Evolutionary conservation across 1,284 basidiomycete genomes (phyloP).

Genomic region (Ceratobasidium sp.): DNA sequence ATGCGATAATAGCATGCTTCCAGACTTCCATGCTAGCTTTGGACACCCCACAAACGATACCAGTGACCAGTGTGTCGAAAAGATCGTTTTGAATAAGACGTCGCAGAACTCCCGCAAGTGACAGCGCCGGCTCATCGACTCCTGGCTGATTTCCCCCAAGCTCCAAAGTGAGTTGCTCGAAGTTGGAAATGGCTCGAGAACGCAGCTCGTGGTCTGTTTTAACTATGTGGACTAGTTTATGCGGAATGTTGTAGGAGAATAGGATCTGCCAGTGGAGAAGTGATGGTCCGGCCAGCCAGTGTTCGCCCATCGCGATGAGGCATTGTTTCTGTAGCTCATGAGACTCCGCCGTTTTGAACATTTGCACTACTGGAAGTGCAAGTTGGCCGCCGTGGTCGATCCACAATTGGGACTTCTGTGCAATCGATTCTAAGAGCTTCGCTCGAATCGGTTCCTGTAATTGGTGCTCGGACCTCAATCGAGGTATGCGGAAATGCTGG

Average conservation of each 20-base stretch:
- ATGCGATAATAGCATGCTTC: neutral
- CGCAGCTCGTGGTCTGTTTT: neutral
- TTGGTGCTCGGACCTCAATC: neutral
- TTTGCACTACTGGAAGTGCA: neutral
- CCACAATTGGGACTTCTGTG: neutral
- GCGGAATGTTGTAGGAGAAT: neutral
- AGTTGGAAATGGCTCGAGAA: neutral
- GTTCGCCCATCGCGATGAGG: neutral
- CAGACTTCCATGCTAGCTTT: neutral
- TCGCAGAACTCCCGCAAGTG: neutral
- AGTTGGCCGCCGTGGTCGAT: constrained; percentile 1
- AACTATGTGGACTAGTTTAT: constrained; percentile 2
- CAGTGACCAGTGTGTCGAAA: neutral
- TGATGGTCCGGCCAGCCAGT: neutral
- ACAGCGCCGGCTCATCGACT: neutral
- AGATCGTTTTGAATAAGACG: neutral
- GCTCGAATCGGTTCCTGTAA: too few species aligned
- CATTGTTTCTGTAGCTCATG: neutral
- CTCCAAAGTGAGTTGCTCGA: neutral
- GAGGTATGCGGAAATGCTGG: neutral
- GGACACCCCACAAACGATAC: neutral
- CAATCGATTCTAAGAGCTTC: neutral
- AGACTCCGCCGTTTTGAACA: neutral
- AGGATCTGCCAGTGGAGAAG: neutral
- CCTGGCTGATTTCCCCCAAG: neutral